Evolutionary conservation across 495 filamentous ascomycete genomes (phyloP).

Genomic region (Rhypophila decipiens): DNA sequence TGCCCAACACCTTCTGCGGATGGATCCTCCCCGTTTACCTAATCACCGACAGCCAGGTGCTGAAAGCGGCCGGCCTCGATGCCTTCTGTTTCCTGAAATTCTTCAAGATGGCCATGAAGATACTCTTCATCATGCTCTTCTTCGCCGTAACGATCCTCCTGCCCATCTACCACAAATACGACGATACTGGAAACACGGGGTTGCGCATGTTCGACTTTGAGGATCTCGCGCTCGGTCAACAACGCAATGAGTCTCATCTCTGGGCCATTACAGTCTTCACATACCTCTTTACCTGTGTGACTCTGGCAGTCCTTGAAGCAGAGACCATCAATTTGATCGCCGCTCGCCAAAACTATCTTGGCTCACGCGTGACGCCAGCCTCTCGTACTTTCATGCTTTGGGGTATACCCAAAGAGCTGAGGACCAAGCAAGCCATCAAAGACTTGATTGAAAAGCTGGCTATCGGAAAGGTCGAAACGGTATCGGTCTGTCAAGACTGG

Average conservation of each 20-base stretch:
- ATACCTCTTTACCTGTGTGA: conserved; percentile 79
- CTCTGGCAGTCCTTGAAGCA: conserved; percentile 72
- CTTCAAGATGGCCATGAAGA: conserved; percentile 87
- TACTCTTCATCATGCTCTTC: conserved; percentile 70
- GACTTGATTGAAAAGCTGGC: conserved; percentile 79
- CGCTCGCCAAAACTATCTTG: conserved; percentile 84
- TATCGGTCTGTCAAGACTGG: conserved; percentile 87
- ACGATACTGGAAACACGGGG: conserved; percentile 2
- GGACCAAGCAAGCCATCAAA: conserved; percentile 76
- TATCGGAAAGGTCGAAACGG: conserved; percentile 88
- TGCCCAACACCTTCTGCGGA: conserved; percentile 83
- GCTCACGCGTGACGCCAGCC: conserved; percentile 86
- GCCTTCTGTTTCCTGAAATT: conserved; percentile 93
- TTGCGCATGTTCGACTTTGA: conserved; percentile 5
- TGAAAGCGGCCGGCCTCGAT: conserved; percentile 88
- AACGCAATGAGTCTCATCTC: conserved; percentile 53
- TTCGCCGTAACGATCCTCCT: conserved; percentile 74
- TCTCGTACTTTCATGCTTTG: conserved; percentile 90
- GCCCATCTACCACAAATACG: conserved; percentile 47
- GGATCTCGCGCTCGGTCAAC: conserved; percentile 31
- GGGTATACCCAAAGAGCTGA: conserved; percentile 74
- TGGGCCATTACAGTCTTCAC: conserved; percentile 91
- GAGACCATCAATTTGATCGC: conserved; percentile 80
- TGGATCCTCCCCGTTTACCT: conserved; percentile 90
- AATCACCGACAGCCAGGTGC: conserved; percentile 82